phyloP scores from a whole-genome alignment of 2,329 filamentous ascomycete genomes.

The Daldinia eschscholtzii region DNA sequence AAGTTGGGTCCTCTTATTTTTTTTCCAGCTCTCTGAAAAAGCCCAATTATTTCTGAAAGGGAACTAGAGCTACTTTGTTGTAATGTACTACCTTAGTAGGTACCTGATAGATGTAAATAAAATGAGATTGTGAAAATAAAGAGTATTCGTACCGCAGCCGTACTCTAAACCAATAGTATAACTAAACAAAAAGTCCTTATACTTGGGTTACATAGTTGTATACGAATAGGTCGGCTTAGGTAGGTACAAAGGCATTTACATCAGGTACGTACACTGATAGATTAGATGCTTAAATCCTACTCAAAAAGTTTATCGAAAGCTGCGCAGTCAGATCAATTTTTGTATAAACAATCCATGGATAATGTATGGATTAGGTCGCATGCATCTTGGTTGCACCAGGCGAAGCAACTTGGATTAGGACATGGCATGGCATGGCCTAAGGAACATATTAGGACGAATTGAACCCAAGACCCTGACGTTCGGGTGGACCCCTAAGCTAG shows the following conservation, averaged over 20 bases:
- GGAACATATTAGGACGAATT: conserved; percentile 29
- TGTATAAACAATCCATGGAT: neutral
- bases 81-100: neutral
- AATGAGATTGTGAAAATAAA: conserved; percentile 2
- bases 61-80: neutral
- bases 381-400: conserved; percentile 17
- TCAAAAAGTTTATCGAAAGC: neutral
- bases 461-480: conserved; percentile 29
- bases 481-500: conserved; percentile 24
- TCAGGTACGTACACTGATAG: neutral
- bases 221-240: neutral
- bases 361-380: conserved; percentile 13
- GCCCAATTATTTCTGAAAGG: neutral
- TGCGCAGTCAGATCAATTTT: conserved; percentile 1
- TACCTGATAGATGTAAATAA: neutral
- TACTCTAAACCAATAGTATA: conserved; percentile 1
- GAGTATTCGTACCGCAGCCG: neutral
- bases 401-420: conserved; percentile 21
- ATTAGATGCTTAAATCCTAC: neutral
- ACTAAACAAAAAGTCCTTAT: neutral
- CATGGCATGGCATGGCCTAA: too few species aligned
- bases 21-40: neutral
- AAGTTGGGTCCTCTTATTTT: neutral
- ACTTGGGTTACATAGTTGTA: too few species aligned
- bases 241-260: neutral